Base-by-base conservation (phyloP, 768 basidiomycete genomes). In the Panaeolus papilionaceus region DNA sequence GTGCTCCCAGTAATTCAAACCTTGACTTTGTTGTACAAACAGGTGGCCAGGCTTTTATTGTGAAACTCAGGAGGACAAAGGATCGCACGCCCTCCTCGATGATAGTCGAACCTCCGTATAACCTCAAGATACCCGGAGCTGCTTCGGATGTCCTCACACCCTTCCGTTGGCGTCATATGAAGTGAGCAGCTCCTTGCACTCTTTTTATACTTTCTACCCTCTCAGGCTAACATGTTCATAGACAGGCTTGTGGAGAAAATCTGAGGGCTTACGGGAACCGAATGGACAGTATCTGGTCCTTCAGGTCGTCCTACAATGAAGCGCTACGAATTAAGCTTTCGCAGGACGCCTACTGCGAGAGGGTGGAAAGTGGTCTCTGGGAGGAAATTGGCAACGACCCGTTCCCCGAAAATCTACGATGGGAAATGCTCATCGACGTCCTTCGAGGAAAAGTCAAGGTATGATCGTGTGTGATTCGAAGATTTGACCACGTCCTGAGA, bases 1-100 rank as follows among this genome's bases (percentile, higher is more conserved):
- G 40, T n/a, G n/a, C 38, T 26, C 23, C 58, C 20, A 1, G 37
- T 2, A 23, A 2, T 61, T 47, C 47, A 26, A 38, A 40, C 18
- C 63, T 8, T 38, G 38, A 23, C 38, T 40, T 62, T 51, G 8
- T 62, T 40, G 47, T 12, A 23, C 18, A 61, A 44, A 28, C 70
- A 94, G 95, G 92, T 62, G 95, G 95, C 4, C 93, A 96, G 75
- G 92, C 95, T 0, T 95, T 94, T 74, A 84, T 93, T 73, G 84
- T 96, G 72, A 98, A 98, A 76, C 82, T 94, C 28, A 87, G 96
- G 20, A 88, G 86, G 74, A 94, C 94, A 1, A 75, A 82, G 44
- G 92, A 94, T 69, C 87, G 89, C 26, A 91, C 93, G 0, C 85
- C 93, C 1, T 85, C 87, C 4, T 92, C 92, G 7, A 94, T 95